phyloP scores from a whole-genome alignment of 768 basidiomycete species.

The Phlebiopsis gigantea region DNA sequence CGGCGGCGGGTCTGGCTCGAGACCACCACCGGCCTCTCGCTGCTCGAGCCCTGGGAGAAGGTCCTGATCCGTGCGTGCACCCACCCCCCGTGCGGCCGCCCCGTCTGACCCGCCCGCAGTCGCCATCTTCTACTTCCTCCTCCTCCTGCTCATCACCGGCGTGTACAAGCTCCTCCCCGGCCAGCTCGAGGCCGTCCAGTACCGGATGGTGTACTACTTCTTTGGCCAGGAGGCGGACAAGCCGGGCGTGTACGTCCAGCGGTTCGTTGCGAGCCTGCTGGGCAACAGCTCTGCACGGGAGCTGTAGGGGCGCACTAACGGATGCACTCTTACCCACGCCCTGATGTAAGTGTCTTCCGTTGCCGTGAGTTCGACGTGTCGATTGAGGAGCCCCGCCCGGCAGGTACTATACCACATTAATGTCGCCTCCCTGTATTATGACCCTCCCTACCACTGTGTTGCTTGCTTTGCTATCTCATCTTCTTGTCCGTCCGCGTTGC shows the following conservation, averaged over 20 bases:
- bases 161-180: constrained; percentile 49
- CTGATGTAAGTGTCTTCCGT: background rate
- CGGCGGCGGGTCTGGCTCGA: constrained; percentile 51
- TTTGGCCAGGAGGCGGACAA: constrained; percentile 39
- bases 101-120: constrained; percentile 27
- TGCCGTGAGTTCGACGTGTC: background rate
- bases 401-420: background rate
- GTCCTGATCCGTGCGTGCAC: constrained; percentile 45
- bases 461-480: background rate
- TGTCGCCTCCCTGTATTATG: background rate
- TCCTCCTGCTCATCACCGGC: constrained; percentile 43
- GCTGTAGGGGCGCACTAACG: background rate
- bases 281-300: background rate
- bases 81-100: background rate
- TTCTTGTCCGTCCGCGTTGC: background rate
- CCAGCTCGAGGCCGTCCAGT: constrained; percentile 44
- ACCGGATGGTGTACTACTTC: constrained; percentile 54
- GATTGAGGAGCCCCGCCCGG: background rate
- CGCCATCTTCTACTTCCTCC: constrained; percentile 33
- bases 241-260: background rate
- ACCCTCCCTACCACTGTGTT: background rate
- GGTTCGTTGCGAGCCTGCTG: constrained; percentile 1
- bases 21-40: constrained; percentile 50
- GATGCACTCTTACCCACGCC: background rate
- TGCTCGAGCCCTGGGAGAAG: constrained; percentile 71